Conservation (phyloP, 495 filamentous ascomycete genomes). For the Penicillium arizonense region DNA sequence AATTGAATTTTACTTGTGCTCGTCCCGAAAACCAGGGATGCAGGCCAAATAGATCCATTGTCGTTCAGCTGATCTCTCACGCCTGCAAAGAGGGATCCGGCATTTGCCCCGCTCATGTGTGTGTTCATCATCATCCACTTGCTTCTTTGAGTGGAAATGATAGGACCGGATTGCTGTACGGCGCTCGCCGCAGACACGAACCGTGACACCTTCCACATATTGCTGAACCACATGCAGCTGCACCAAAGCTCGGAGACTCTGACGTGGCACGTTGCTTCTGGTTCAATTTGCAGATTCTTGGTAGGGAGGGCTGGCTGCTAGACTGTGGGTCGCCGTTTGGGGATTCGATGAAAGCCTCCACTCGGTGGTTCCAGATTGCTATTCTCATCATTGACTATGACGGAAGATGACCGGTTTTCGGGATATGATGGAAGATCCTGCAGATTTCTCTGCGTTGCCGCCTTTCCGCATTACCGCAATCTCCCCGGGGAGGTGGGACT, state of each 20-base stretch:
- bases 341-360: conserved; percentile 11
- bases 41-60: conserved; percentile 26
- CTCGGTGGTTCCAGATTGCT: conserved; percentile 6
- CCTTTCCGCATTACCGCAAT: conserved; percentile 2
- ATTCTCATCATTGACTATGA: conserved; percentile 14
- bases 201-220: conserved; percentile 42
- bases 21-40: conserved; percentile 11
- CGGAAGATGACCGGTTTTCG: conserved; percentile 9
- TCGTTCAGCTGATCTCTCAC: conserved; percentile 50
- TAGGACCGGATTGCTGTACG: conserved; percentile 38
- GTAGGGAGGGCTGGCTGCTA: conserved; percentile 28
- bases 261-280: conserved; percentile 49
- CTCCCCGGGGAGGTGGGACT: conserved; percentile 1
- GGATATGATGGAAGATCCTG: conserved; percentile 14
- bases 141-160: conserved; percentile 31
- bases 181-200: conserved; percentile 39
- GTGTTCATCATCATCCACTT: conserved; percentile 35
- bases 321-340: conserved; percentile 27
- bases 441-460: conserved; percentile 9
- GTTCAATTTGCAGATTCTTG: conserved; percentile 27
- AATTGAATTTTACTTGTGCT: conserved; percentile 23
- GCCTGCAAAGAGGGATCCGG: conserved; percentile 47
- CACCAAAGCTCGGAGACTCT: conserved; percentile 47
- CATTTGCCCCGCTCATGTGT: conserved; percentile 46
- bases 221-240: conserved; percentile 45